phyloP scores from a whole-genome alignment of 2,329 filamentous ascomycete species.

The Cercospora janseana region DNA sequence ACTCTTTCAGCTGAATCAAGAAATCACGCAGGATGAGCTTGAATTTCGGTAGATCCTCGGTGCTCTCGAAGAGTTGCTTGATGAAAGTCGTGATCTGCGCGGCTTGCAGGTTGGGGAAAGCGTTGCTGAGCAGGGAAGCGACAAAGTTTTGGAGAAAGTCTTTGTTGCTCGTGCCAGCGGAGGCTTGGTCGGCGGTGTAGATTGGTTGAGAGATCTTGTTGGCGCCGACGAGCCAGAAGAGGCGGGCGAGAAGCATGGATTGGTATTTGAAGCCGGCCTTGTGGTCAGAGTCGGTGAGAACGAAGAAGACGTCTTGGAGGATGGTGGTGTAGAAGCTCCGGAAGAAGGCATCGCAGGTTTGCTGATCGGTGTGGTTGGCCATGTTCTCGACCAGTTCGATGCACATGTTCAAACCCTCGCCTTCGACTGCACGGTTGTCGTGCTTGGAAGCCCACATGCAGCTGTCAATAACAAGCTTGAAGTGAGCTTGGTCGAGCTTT shows the following conservation, averaged over 20 bases:
- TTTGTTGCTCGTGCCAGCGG: constrained; percentile 78
- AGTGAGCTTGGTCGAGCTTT: constrained; percentile 91
- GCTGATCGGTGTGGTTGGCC: constrained; percentile 74
- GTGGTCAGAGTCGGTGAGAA: constrained; percentile 94
- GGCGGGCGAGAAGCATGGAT: constrained; percentile 85
- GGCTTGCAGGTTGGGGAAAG: constrained; percentile 86
- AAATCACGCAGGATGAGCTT: constrained; percentile 95
- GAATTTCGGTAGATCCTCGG: constrained; percentile 89
- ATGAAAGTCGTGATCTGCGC: constrained; percentile 85
- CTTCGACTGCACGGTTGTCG: constrained; percentile 96
- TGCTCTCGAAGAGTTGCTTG: constrained; percentile 80
- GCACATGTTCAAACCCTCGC: constrained; percentile 95
- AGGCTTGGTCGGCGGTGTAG: constrained; percentile 79
- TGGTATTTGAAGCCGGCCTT: constrained; percentile 99
- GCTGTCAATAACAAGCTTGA: constrained; percentile 99
- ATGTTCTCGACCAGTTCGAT: constrained; percentile 97
- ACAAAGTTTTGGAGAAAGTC: constrained; percentile 91
- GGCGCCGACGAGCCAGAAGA: constrained; percentile 91
- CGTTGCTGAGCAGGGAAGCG: constrained; percentile 76
- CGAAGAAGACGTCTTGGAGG: constrained; percentile 96
- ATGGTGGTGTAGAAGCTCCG: constrained; percentile 96
- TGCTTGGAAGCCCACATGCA: constrained; percentile 99
- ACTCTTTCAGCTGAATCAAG: constrained; percentile 95
- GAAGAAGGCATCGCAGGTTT: constrained; percentile 93
- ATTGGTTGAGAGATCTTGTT: constrained; percentile 92